A percentile compares a stretch with the other conserved stretches of the same genome.
These are phyloP conservation scores for Diplocarpon mali DNA, from an alignment of 2,329 filamentous ascomycete species.

Conservation along the genomic window DNA sequence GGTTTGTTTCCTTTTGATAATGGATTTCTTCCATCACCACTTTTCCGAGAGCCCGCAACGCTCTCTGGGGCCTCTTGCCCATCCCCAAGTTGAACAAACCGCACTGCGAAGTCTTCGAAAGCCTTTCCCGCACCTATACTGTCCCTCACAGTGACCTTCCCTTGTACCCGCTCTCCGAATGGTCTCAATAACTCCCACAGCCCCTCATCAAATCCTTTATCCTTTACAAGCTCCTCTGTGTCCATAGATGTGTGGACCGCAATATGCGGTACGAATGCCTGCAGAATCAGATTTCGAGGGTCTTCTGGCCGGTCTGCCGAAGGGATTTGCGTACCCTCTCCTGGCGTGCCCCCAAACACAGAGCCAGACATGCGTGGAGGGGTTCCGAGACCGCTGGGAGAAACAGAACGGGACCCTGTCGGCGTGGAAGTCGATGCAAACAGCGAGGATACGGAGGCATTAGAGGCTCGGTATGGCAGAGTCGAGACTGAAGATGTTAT, in stretches of 20 bases:
- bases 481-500: constrained; percentile 37
- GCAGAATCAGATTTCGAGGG: constrained; percentile 58
- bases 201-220: constrained; percentile 76
- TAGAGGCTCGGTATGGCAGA: constrained; percentile 42
- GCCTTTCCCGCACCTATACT: constrained; percentile 73
- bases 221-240: constrained; percentile 65
- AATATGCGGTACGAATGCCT: constrained; percentile 81
- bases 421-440: constrained; percentile 58
- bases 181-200: constrained; percentile 79
- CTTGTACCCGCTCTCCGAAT: constrained; percentile 79
- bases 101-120: constrained; percentile 83
- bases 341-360: constrained; percentile 36
- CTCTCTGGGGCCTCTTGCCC: constrained; percentile 41
- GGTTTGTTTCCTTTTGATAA: constrained; percentile 16
- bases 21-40: constrained; percentile 18
- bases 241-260: constrained; percentile 80
- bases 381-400: constrained; percentile 49
- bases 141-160: constrained; percentile 83
- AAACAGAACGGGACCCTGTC: constrained; percentile 55
- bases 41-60: constrained; percentile 27
- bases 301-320: constrained; percentile 29
- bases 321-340: constrained; percentile 25
- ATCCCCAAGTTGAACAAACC: constrained; percentile 64
- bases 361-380: constrained; percentile 48
- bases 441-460: constrained; percentile 48